Base-by-base conservation (phyloP, 495 filamentous ascomycete genomes). In the Neurospora tetraspora region DNA sequence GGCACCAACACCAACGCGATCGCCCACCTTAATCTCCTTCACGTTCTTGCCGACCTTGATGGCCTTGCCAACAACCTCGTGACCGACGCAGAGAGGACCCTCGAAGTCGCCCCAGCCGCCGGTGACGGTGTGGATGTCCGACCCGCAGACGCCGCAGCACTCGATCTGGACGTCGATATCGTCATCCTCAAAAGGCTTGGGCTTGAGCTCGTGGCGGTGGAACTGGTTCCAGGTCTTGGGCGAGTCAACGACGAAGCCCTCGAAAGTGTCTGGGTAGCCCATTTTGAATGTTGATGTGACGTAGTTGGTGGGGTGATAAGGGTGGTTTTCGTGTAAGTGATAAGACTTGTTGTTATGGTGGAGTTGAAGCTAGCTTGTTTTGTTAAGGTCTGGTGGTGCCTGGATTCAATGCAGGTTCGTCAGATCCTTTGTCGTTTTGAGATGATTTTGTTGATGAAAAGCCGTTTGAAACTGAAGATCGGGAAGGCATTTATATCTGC, bases 1-100 rank as follows among this genome's bases (percentile, higher is more conserved):
- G 5, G 93, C 91, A 45, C 93, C 92, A 4, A 94, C 90, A 59
- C 92, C 93, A 40, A 93, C 93, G 61, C 92, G 89, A 76, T 94
- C 89, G 59, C 93, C 93, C 73, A 89, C 83, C 76, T 93, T 91
- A 79, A 92, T 82, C 42, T 74, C 73, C 40, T 75, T 80, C 31
- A 80, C 78, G 2, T 73, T 34, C 72, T 74, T 74, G 12, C 93
- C 93, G 74, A 94, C 91, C 47, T 88, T 88, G 74, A 94, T 83
- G 38, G 89, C 92, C 53, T 86, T 86, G 65, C 92, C 92, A 73
- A 95, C 83, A 73, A 94, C 84, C 77, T 94, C 92, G 76, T 94
- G 91, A 73, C 92, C 91, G 23, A 93, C 90, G 74, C 89, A 92
- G 65, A 92, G 90, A 65, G 91, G 87, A 34, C 86, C 88, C 71